A percentile compares a stretch with the other conserved stretches of the same genome.
Evolutionary conservation across 768 basidiomycete species (phyloP).

Genomic region (Cyclocybe aegerita): DNA sequence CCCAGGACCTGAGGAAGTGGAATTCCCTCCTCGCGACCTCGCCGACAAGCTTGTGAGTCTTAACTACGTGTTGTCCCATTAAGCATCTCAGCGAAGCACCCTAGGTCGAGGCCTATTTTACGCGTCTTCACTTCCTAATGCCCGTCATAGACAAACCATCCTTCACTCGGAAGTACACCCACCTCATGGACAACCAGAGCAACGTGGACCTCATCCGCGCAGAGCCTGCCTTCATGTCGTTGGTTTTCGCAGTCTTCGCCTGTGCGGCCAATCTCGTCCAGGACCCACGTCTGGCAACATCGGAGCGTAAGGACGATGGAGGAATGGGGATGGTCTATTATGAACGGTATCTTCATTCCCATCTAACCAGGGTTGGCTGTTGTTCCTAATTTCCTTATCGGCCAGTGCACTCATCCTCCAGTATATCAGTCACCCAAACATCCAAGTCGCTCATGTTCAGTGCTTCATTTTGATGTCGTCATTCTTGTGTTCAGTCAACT

Average conservation of each 20-base stretch:
- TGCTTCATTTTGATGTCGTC: constrained; percentile 87
- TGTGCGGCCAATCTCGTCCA: constrained; percentile 79
- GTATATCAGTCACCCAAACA: constrained; percentile 88
- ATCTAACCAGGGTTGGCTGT: background rate
- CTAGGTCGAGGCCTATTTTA: constrained; percentile 86
- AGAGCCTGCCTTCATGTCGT: constrained; percentile 75
- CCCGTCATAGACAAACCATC: constrained; percentile 85
- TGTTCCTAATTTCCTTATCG: background rate
- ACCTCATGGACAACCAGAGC: constrained; percentile 69
- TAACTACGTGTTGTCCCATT: constrained; percentile 11
- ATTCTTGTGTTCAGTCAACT: constrained; percentile 90
- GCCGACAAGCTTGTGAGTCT: constrained; percentile 80
- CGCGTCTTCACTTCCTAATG: constrained; percentile 84
- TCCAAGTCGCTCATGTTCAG: constrained; percentile 85
- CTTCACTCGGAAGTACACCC: constrained; percentile 70
- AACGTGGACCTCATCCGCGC: constrained; percentile 52
- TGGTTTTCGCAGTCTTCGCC: constrained; percentile 90
- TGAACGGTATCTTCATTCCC: constrained; percentile 60
- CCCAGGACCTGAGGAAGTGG: constrained; percentile 82
- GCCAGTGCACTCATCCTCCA: constrained; percentile 83
- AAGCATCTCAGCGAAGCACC: constrained; percentile 16
- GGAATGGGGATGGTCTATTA: constrained; percentile 91
- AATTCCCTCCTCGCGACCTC: constrained; percentile 81
- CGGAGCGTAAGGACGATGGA: constrained; percentile 66
- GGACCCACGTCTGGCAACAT: constrained; percentile 61